These are phyloP conservation scores for Apiospora rasikravindrae DNA, from an alignment of 2,329 filamentous ascomycete species.

Conservation along the genomic window DNA sequence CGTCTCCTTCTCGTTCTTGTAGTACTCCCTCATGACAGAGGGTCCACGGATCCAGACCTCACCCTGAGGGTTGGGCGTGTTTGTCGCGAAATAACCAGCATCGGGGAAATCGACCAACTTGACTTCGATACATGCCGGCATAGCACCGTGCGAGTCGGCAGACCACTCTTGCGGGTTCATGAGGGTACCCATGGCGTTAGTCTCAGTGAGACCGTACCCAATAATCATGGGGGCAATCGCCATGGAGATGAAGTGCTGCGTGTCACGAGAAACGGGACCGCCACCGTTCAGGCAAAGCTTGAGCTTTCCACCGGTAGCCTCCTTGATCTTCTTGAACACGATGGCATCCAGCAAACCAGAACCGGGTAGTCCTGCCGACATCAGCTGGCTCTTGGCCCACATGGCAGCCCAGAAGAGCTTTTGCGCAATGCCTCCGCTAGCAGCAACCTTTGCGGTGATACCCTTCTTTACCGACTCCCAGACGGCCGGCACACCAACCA, in stretches of 20 bases:
- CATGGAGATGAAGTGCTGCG: conserved; percentile 86
- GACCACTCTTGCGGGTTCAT: conserved; percentile 84
- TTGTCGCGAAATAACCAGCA: conserved; percentile 78
- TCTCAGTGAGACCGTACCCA: conserved; percentile 89
- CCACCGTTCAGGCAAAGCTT: conserved; percentile 86
- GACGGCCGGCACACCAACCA: conserved; percentile 87
- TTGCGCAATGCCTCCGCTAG: conserved; percentile 69
- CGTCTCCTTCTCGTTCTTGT: conserved; percentile 79
- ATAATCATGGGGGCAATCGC: conserved; percentile 88
- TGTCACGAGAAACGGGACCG: conserved; percentile 83
- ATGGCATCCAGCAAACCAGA: conserved; percentile 74
- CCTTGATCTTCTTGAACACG: conserved; percentile 91
- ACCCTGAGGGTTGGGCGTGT: conserved; percentile 78
- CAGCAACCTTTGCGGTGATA: conserved; percentile 76
- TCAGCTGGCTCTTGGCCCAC: conserved; percentile 56
- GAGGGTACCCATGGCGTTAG: conserved; percentile 74
- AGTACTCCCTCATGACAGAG: conserved; percentile 74
- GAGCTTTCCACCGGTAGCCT: conserved; percentile 82
- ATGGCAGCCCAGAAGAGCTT: conserved; percentile 74
- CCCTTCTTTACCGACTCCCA: conserved; percentile 95
- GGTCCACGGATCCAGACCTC: conserved; percentile 87
- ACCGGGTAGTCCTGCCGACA: conserved; percentile 65
- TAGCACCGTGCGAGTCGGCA: conserved; percentile 72
- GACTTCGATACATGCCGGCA: conserved; percentile 75
- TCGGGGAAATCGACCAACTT: conserved; percentile 88